phyloP scores from a whole-genome alignment of 225 moss, liverwort and hornwort species.

The Marchantia paleacea region DNA sequence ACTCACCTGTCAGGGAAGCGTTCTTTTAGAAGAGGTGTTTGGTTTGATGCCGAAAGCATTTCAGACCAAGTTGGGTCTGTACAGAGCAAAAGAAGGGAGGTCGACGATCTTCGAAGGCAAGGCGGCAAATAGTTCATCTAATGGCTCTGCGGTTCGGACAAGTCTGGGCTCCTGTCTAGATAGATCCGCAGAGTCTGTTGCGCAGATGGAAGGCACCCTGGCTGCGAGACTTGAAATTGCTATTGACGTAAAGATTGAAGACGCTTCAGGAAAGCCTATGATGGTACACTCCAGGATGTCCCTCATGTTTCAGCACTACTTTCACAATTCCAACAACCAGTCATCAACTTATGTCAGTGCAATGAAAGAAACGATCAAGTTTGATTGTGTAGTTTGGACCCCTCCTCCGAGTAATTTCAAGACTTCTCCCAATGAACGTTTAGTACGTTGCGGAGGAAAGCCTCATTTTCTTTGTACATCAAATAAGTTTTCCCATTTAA shows the following conservation, averaged over 20 bases:
- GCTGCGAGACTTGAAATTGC: conserved; percentile 35
- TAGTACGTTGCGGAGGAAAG: too few relatives aligned
- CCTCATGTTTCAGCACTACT: not conserved
- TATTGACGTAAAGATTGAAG: conserved; percentile 26
- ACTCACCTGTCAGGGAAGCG: conserved; percentile 17
- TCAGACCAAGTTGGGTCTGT: conserved; percentile 26
- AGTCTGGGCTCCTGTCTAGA: not conserved
- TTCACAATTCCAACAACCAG: too few relatives aligned
- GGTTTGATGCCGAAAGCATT: conserved; percentile 22
- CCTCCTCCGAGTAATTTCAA: too few relatives aligned
- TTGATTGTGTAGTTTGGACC: too few relatives aligned
- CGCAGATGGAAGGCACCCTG: not conserved
- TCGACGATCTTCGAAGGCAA: not conserved
- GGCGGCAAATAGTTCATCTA: not conserved
- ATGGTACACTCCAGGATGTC: conserved; percentile 20
- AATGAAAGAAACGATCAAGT: too few relatives aligned
- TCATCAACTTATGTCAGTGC: too few relatives aligned
- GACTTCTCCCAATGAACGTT: too few relatives aligned
- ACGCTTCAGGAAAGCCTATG: conserved; percentile 23
- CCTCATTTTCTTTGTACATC: too few relatives aligned
- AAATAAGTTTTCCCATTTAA: too few relatives aligned
- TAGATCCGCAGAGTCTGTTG: not conserved
- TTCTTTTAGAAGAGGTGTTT: conserved; percentile 23
- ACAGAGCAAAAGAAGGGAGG: not conserved
- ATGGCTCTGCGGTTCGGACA: not conserved